A percentile compares a stretch with the other conserved stretches of the same genome.
Conservation (phyloP, 257 asterid genomes). For the Sherardia arvensis region DNA sequence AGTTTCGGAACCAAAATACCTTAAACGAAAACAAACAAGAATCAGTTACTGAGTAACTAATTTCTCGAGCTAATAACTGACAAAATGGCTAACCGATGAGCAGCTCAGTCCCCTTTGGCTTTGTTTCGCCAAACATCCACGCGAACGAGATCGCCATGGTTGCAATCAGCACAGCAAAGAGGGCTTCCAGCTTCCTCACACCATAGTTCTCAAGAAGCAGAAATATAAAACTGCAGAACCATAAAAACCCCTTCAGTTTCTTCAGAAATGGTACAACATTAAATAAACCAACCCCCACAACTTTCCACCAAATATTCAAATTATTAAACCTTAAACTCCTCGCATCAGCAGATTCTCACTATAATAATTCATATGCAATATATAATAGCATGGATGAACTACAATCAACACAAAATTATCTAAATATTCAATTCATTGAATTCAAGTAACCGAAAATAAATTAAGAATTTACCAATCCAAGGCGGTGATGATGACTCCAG, state of each 20-base stretch:
- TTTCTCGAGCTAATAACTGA: not conserved
- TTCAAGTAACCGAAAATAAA: too few relatives aligned
- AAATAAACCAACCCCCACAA: not conserved
- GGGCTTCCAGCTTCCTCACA: slow-evolving; percentile 33
- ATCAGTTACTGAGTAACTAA: not conserved
- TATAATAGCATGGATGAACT: not conserved
- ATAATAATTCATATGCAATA: not conserved
- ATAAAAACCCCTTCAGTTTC: not conserved
- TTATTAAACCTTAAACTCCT: not conserved
- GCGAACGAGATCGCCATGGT: slow-evolving; percentile 32
- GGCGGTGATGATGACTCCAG: slow-evolving; percentile 31
- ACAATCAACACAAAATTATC: not conserved
- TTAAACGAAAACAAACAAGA: not conserved
- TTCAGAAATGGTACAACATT: not conserved
- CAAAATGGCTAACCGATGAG: slow-evolving; percentile 20
- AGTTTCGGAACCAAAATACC: slow-evolving; percentile 27
- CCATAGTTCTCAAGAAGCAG: slow-evolving; percentile 37
- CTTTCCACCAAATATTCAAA: not conserved
- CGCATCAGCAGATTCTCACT: not conserved
- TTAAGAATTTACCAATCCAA: slow-evolving; percentile 25
- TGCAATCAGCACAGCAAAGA: slow-evolving; percentile 27
- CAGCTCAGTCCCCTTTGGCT: slow-evolving; percentile 28
- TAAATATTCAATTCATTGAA: not conserved
- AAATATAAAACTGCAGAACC: slow-evolving; percentile 24
- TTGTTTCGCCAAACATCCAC: slow-evolving; percentile 41